These are phyloP conservation scores for Phytophthora citricola DNA, from an alignment of 352 stramenopile genomes.

Conservation along the genomic window DNA sequence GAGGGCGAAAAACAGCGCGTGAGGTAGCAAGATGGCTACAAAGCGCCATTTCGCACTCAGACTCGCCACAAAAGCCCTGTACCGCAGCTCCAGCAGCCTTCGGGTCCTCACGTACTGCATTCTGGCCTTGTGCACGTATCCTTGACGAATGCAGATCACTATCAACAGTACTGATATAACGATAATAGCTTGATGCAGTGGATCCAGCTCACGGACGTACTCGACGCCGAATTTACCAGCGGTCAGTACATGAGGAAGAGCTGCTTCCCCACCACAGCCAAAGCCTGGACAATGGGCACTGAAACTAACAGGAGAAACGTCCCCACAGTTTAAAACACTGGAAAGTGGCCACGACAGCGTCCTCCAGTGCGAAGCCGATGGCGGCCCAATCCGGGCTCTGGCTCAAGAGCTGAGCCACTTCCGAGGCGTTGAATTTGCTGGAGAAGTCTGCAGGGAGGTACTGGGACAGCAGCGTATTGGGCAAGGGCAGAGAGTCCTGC, in stretches of 20 bases:
- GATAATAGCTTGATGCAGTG: constrained; percentile 57
- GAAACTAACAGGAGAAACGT: constrained; percentile 56
- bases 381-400: constrained; percentile 66
- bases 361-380: constrained; percentile 67
- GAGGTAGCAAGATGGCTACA: constrained; percentile 68
- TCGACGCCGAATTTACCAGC: constrained; percentile 43
- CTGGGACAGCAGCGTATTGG: constrained; percentile 17
- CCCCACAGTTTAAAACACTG: constrained; percentile 68
- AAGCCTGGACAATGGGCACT: constrained; percentile 53
- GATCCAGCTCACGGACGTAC: constrained; percentile 65
- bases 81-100: constrained; percentile 59
- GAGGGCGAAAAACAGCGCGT: constrained; percentile 65
- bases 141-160: constrained; percentile 62
- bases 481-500: constrained; percentile 24
- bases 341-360: constrained; percentile 60
- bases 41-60: constrained; percentile 74
- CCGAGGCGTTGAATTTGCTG: constrained; percentile 32
- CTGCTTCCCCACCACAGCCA: constrained; percentile 51
- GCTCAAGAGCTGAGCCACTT: constrained; percentile 49
- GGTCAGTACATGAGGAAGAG: constrained; percentile 73
- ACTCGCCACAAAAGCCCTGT: constrained; percentile 73
- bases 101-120: constrained; percentile 61
- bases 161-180: constrained; percentile 38
- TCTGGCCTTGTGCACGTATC: constrained; percentile 68
- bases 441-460: constrained; percentile 21